Conservation (phyloP, 176 grass and related monocot genomes). For the Hyparrhenia diplandra region DNA sequence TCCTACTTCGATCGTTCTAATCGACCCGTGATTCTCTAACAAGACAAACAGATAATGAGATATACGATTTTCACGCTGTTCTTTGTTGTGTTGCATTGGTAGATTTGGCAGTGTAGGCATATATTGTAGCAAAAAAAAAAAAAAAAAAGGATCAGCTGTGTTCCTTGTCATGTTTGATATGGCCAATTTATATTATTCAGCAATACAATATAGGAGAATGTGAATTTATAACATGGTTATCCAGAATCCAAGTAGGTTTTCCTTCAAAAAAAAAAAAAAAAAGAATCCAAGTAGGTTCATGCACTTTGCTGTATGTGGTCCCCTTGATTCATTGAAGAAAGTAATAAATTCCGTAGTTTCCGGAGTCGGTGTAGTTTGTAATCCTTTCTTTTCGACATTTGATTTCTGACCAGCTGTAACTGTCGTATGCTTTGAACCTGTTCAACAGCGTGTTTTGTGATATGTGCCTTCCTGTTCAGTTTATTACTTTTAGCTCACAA, state of each 20-base stretch:
- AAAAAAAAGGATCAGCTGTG: not conserved
- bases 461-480: not conserved
- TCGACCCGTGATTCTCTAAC: not conserved
- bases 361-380: conserved; percentile 11
- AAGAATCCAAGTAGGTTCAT: not conserved
- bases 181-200: not conserved
- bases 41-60: not conserved
- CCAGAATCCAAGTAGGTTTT: conserved; percentile 18
- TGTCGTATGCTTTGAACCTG: conserved; percentile 19
- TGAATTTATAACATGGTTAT: not conserved
- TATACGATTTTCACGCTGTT: not conserved
- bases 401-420: conserved; percentile 21
- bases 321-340: conserved; percentile 3
- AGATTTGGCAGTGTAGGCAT: not conserved
- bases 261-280: no score
- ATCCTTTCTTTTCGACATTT: conserved; percentile 22
- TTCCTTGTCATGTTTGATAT: not conserved
- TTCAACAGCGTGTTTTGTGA: conserved; percentile 23
- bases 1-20: not conserved
- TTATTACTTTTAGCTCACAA: not conserved
- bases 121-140: not conserved
- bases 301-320: conserved; percentile 6
- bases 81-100: not conserved
- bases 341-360: conserved; percentile 31
- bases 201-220: not conserved